Evolutionary conservation across 1,139 yeast species (phyloP).

Genomic region (Kodamaea arcana): DNA sequence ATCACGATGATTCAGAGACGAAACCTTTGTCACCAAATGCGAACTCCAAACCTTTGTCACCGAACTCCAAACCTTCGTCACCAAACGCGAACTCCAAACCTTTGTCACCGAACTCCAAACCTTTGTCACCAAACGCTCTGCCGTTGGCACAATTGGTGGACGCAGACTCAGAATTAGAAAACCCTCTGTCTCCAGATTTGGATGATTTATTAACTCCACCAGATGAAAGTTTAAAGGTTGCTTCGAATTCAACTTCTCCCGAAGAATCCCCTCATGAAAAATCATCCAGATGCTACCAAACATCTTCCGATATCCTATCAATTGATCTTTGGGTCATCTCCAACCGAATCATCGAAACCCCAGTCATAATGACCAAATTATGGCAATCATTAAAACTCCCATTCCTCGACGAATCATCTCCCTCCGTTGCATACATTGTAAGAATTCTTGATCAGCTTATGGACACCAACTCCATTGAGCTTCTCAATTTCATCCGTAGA

Average conservation of each 20-base stretch:
- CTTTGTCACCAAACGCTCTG: not conserved
- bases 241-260: not conserved
- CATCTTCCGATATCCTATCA: constrained; percentile 41
- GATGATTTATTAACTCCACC: not conserved
- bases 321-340: constrained; percentile 44
- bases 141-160: not conserved
- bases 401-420: constrained; percentile 37
- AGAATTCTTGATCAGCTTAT: constrained; percentile 44
- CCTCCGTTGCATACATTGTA: constrained; percentile 38
- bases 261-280: constrained; percentile 32
- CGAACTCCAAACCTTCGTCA: not conserved
- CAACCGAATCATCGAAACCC: constrained; percentile 44
- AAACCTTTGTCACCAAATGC: not conserved
- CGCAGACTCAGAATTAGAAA: not conserved
- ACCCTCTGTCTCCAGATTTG: too few relatives aligned
- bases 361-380: constrained; percentile 36
- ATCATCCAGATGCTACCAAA: constrained; percentile 38
- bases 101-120: not conserved
- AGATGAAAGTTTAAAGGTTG: not conserved
- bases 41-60: not conserved
- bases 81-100: not conserved
- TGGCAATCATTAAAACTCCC: constrained; percentile 41
- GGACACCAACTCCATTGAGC: constrained; percentile 45
- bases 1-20: not conserved
- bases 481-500: constrained; percentile 50